phyloP scores from a whole-genome alignment of 345 rosid genomes.

The Salix udensis region DNA sequence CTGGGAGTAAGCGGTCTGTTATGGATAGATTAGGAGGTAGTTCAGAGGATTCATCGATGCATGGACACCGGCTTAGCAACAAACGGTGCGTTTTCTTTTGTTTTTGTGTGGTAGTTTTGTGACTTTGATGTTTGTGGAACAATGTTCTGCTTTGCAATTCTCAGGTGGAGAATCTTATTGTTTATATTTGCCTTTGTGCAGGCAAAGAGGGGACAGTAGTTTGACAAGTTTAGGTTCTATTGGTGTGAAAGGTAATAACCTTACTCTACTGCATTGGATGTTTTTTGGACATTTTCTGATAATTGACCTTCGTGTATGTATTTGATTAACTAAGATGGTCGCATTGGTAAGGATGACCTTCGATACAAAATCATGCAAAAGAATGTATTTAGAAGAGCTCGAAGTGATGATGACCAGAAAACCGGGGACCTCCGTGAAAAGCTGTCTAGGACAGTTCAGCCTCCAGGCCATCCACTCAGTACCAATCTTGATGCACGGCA shows the following conservation, averaged over 20 bases:
- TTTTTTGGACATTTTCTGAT: conserved; percentile 25
- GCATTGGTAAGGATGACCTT: conserved; percentile 67
- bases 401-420: conserved; percentile 42
- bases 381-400: conserved; percentile 43
- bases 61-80: conserved; percentile 35
- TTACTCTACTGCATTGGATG: conserved; percentile 2
- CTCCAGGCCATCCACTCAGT: conserved; percentile 21
- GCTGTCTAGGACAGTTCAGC: conserved; percentile 55
- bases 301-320: conserved; percentile 34
- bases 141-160: background rate
- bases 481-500: conserved; percentile 34
- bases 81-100: conserved; percentile 51
- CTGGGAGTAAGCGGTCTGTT: conserved; percentile 71
- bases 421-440: conserved; percentile 70
- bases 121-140: background rate
- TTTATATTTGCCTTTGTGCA: conserved; percentile 34
- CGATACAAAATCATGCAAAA: conserved; percentile 76
- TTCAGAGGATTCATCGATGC: conserved; percentile 35
- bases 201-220: conserved; percentile 57
- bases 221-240: conserved; percentile 33
- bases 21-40: conserved; percentile 76
- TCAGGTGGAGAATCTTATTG: conserved; percentile 1
- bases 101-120: background rate
- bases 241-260: conserved; percentile 47
- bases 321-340: conserved; percentile 45